Conservation (phyloP, 2,329 filamentous ascomycete genomes). For the Zalaria sp. region DNA sequence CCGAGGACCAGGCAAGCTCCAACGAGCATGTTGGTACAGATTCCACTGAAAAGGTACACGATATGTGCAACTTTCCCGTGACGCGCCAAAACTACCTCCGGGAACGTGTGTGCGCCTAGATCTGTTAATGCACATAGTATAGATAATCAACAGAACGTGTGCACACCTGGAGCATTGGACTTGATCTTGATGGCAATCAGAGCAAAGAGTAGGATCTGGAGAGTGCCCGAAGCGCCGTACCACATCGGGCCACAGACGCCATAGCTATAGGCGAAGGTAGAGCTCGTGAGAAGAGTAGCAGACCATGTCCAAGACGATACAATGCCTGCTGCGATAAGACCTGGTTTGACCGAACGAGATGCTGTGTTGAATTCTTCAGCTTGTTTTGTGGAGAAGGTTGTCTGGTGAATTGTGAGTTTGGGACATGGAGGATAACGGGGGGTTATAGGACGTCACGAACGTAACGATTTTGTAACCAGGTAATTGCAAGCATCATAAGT, state of each 20-base stretch:
- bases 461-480: conserved; percentile 28
- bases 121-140: no score
- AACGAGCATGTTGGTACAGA: conserved; percentile 29
- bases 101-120: conserved; percentile 25
- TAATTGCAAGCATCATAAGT: conserved; percentile 19
- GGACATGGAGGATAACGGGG: conserved; percentile 33
- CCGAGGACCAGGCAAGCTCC: conserved; percentile 30
- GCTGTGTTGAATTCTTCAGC: conserved; percentile 79
- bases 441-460: conserved; percentile 51
- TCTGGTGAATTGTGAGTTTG: conserved; percentile 4
- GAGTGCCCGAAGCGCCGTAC: conserved; percentile 29
- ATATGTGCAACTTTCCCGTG: conserved; percentile 17
- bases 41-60: conserved; percentile 22
- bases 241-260: conserved; percentile 22
- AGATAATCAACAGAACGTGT: no score
- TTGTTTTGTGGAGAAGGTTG: conserved; percentile 13
- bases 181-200: conserved; percentile 30
- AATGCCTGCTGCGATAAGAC: conserved; percentile 72
- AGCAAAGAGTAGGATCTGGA: conserved; percentile 30
- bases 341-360: conserved; percentile 73
- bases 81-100: conserved; percentile 26
- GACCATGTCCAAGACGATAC: conserved; percentile 77
- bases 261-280: conserved; percentile 22
- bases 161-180: no score
- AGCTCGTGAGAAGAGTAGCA: conserved; percentile 19